A percentile compares a stretch with the other conserved stretches of the same genome.
Evolutionary conservation across 108 stramenopile species (phyloP).

Genomic region (Epithemia pelagica): DNA sequence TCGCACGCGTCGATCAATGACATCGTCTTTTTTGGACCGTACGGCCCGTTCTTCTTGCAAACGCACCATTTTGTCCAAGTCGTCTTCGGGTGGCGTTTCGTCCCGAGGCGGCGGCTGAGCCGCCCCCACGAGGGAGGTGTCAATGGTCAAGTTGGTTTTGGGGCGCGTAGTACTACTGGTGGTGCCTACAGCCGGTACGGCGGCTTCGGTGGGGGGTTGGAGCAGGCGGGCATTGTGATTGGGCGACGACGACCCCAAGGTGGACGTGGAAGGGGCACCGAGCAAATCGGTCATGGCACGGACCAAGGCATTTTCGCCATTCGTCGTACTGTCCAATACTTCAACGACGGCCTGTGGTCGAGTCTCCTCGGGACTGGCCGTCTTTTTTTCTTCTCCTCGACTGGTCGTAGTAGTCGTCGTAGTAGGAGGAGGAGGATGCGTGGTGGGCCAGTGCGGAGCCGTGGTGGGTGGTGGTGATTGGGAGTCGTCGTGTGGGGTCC

Average conservation of each 20-base stretch:
- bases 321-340: background rate
- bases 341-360: background rate
- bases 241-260: background rate
- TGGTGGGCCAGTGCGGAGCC: no score
- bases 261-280: background rate
- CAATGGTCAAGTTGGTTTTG: background rate
- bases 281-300: constrained; percentile 8
- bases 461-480: no score
- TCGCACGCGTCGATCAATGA: background rate
- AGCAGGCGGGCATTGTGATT: background rate
- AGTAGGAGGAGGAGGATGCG: no score
- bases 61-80: background rate
- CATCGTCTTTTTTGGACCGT: background rate
- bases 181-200: background rate
- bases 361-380: background rate
- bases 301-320: constrained; percentile 7
- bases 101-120: background rate
- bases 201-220: background rate
- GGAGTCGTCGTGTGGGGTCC: background rate
- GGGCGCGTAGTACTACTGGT: background rate
- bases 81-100: background rate
- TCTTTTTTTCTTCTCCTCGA: background rate
- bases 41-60: background rate
- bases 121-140: background rate
- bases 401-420: background rate